Percentiles rank a stretch among this genome's conserved stretches.
phyloP scores from a whole-genome alignment of 1,139 yeast genomes.

The Yamadazyma jaroonii region DNA sequence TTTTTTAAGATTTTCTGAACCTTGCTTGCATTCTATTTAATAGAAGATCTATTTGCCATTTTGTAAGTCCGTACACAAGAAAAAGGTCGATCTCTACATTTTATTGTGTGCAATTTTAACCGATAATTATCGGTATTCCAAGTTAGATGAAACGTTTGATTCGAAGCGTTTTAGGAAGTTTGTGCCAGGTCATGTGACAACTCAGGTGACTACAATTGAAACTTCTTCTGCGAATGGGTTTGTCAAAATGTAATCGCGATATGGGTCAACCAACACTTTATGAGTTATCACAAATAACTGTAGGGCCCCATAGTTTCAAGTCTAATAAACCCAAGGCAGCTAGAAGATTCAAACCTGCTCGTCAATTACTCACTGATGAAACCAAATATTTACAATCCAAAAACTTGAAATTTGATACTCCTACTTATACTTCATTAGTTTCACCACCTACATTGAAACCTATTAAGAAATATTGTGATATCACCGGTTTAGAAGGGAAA shows the following conservation, averaged over 20 bases:
- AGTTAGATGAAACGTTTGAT: no score
- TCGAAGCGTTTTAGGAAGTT: no score
- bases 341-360: slow-evolving; percentile 65
- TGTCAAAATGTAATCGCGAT: no score
- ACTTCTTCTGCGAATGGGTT: no score
- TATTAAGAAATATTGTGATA: slow-evolving; percentile 82
- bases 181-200: no score
- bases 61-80: no score
- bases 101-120: no score
- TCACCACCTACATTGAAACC: slow-evolving; percentile 92
- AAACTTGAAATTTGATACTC: slow-evolving; percentile 40
- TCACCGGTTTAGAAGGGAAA: slow-evolving; percentile 81
- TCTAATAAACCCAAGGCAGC: slow-evolving; percentile 39
- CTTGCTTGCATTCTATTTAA: no score
- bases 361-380: slow-evolving; percentile 79
- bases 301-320: slow-evolving; percentile 46
- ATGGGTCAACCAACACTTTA: background rate
- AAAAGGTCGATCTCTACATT: no score
- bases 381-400: slow-evolving; percentile 53
- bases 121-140: no score
- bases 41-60: no score
- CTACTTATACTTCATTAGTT: slow-evolving; percentile 61
- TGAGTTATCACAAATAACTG: slow-evolving; percentile 39
- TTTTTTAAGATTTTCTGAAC: background rate
- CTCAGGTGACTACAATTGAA: no score